These are phyloP conservation scores for Backusella psychrophila DNA, from an alignment of 192 early-diverging fungal species.

Conservation along the genomic window DNA sequence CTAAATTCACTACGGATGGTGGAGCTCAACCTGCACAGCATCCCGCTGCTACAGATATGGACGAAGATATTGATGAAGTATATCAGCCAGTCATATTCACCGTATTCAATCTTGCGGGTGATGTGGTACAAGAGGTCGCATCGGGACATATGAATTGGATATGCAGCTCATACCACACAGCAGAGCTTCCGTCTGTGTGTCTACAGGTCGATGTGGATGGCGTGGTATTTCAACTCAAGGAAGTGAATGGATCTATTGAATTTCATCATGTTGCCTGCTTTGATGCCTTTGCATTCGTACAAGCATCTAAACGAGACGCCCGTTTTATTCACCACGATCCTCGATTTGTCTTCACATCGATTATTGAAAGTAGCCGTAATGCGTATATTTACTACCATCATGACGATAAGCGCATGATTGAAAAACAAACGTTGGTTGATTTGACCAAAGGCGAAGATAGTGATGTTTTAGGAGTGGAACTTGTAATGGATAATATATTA, in stretches of 20 bases:
- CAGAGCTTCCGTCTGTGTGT: constrained; percentile 51
- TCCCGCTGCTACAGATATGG: constrained; percentile 40
- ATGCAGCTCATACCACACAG: constrained; percentile 38
- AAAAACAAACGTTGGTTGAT: constrained; percentile 46
- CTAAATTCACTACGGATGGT: constrained; percentile 56
- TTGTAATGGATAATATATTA: constrained; percentile 37
- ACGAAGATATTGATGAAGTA: constrained; percentile 48
- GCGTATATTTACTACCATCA: constrained; percentile 49
- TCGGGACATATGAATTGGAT: constrained; percentile 62
- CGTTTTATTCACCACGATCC: constrained; percentile 62
- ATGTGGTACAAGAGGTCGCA: constrained; percentile 41
- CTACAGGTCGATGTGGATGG: constrained; percentile 71
- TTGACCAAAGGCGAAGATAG: constrained; percentile 38
- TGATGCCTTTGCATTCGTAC: constrained; percentile 69
- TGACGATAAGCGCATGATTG: constrained; percentile 27
- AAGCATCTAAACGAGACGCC: constrained; percentile 73
- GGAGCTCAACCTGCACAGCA: constrained; percentile 23
- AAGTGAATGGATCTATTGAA: constrained; percentile 13
- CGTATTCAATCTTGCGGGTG: constrained; percentile 38
- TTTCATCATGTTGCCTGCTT: constrained; percentile 56
- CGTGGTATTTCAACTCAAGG: constrained; percentile 53
- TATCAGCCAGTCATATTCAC: constrained; percentile 40
- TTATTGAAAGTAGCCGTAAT: constrained; percentile 52
- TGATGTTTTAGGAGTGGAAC: constrained; percentile 49
- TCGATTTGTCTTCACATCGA: constrained; percentile 35